Evolutionary conservation across 2,329 filamentous ascomycete genomes (phyloP).

Genomic region (Chaetomiaceae sp.): DNA sequence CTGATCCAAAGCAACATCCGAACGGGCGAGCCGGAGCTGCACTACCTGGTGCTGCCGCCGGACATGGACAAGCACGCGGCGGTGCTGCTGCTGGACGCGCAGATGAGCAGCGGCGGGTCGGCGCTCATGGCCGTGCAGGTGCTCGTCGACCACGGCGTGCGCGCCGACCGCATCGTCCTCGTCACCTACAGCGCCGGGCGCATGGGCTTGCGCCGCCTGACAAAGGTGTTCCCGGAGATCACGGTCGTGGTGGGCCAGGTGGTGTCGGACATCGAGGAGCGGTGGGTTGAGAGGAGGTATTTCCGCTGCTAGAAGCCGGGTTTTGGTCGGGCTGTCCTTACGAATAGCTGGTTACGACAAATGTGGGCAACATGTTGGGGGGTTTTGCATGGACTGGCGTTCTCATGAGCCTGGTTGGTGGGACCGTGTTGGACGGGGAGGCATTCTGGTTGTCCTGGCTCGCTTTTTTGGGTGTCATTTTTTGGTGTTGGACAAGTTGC

Average conservation of each 20-base stretch:
- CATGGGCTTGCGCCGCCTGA: slow-evolving; percentile 75
- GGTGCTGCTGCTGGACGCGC: slow-evolving; percentile 82
- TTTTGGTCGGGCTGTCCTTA: too few relatives aligned
- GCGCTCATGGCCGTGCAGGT: slow-evolving; percentile 92
- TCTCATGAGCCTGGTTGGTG: too few relatives aligned
- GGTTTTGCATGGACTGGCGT: too few relatives aligned
- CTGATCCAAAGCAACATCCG: slow-evolving; percentile 83
- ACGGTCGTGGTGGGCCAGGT: slow-evolving; percentile 80
- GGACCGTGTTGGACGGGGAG: too few relatives aligned
- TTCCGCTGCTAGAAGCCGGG: slow-evolving; percentile 68
- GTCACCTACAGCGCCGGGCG: slow-evolving; percentile 88
- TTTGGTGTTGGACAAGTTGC: too few relatives aligned
- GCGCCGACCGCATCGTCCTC: slow-evolving; percentile 78
- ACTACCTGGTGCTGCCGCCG: slow-evolving; percentile 75
- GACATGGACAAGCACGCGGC: slow-evolving; percentile 69
- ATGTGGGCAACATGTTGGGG: too few relatives aligned
- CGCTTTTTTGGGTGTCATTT: too few relatives aligned
- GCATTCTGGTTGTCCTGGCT: too few relatives aligned
- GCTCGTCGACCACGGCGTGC: slow-evolving; percentile 88
- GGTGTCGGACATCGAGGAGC: slow-evolving; percentile 72
- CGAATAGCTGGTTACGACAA: too few relatives aligned
- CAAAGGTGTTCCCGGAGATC: slow-evolving; percentile 82
- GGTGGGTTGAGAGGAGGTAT: slow-evolving; percentile 88
- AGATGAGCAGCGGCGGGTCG: slow-evolving; percentile 86
- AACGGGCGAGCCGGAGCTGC: slow-evolving; percentile 86